Evolutionary conservation across 768 basidiomycete species (phyloP), one percentile per base, ranked within the genome.

Genomic region (Rhizopogon salebrosus): DNA sequence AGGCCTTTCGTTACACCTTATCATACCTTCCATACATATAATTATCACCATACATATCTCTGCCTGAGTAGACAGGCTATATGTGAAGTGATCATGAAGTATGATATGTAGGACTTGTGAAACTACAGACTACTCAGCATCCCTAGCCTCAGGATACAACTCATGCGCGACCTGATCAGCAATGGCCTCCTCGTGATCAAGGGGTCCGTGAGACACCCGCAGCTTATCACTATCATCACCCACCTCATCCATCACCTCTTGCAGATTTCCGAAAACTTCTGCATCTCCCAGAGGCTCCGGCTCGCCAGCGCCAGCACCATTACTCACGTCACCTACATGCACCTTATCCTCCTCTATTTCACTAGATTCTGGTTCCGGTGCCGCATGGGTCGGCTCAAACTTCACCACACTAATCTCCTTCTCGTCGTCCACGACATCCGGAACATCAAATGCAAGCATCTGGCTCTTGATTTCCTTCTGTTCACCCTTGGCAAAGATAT

Each of bases 401-500:
- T 20, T 51, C 3, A 64, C 57, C 18, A 73, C 69, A 53, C 71
- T 77, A 37, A 77, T 69, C 40, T 70, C 65, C 53, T 72, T 74
- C 14, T 61, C 62, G 11, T 61, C 62, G 11, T 53, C 61, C 38
- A n/a, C 41, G 1, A 23, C 20, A 3, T 55, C 60, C 7, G 58
- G 42, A 27, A 56, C 58, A 14, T 48, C 54, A 18, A 53, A 55
- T 13, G 56, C 41, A 0, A 55, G 57, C 31, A 52, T 52, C 43
- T 71, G 64, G 58, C 84, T 86, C 69, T 78, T 80, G 42, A 72
- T 62, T 6, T 80, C 76, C 42, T 73, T 73, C 16, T 66, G 70
- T 1, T 70, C 72, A 31, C 75, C 70, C 27, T 74, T 77, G 0
- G 75, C 86, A 60, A 92, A 92, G 53, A 91, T 75, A 62, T 92